Evolutionary conservation across 2,329 filamentous ascomycete genomes (phyloP).

Genomic region (Chaetomiaceae sp.): DNA sequence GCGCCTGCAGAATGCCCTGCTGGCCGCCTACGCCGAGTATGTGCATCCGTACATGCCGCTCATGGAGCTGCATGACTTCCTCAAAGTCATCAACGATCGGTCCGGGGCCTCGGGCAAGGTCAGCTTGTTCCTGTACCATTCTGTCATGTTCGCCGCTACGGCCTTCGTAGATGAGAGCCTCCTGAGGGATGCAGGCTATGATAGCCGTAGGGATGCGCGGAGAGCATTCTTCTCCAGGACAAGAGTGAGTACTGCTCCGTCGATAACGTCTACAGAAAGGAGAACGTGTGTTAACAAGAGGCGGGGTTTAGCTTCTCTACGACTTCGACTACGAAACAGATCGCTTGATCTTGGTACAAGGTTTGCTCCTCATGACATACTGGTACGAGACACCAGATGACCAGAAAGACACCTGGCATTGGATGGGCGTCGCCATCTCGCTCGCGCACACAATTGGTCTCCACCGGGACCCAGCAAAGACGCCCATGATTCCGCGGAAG

Average conservation of each 20-base stretch:
- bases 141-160: slow-evolving; percentile 89
- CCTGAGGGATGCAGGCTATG: slow-evolving; percentile 72
- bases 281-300: background rate
- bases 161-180: slow-evolving; percentile 81
- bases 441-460: slow-evolving; percentile 90
- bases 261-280: background rate
- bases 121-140: slow-evolving; percentile 85
- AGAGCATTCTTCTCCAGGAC: slow-evolving; percentile 87
- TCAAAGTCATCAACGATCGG: slow-evolving; percentile 56
- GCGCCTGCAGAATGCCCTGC: slow-evolving; percentile 70
- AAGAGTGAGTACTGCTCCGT: slow-evolving; percentile 55
- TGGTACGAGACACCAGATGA: slow-evolving; percentile 98
- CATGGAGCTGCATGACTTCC: slow-evolving; percentile 62
- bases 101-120: slow-evolving; percentile 68
- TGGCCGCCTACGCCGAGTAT: slow-evolving; percentile 80
- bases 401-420: slow-evolving; percentile 97
- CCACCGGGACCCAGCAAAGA: slow-evolving; percentile 76
- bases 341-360: slow-evolving; percentile 82
- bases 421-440: slow-evolving; percentile 95
- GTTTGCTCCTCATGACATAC: slow-evolving; percentile 87
- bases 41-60: slow-evolving; percentile 94
- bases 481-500: slow-evolving; percentile 67
- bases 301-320: slow-evolving; percentile 63
- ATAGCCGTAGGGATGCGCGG: slow-evolving; percentile 72
- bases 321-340: slow-evolving; percentile 95